Evolutionary conservation across 2,329 filamentous ascomycete genomes (phyloP).

Genomic region (Calonectria multiphialidica): DNA sequence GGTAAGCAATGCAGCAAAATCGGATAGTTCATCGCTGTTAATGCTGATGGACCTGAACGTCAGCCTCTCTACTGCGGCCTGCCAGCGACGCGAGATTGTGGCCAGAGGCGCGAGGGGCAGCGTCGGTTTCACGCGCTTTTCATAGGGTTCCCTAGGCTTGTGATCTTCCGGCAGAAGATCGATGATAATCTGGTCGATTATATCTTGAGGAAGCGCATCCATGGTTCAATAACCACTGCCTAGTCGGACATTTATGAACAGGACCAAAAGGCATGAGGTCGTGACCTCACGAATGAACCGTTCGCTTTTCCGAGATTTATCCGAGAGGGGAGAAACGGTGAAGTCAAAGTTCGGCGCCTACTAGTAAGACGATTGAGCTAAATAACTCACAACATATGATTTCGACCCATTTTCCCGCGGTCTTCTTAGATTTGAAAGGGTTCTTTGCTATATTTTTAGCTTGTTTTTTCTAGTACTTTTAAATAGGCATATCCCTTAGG

Average conservation of each 20-base stretch:
- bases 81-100: slow-evolving; percentile 4
- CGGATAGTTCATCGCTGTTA: slow-evolving; percentile 11
- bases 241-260: neutral
- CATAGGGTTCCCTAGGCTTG: neutral
- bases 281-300: no score
- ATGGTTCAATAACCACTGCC: neutral
- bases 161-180: neutral
- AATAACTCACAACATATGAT: no score
- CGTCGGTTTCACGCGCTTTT: neutral
- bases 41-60: slow-evolving; percentile 15
- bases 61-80: slow-evolving; percentile 13
- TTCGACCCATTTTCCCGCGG: no score
- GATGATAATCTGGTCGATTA: slow-evolving; percentile 11
- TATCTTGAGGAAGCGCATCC: slow-evolving; percentile 29
- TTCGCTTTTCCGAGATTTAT: no score
- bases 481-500: no score
- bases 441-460: neutral
- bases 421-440: no score
- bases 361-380: no score
- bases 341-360: no score
- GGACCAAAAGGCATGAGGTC: no score
- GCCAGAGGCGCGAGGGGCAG: slow-evolving; percentile 4
- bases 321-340: no score
- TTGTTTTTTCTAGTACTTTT: neutral
- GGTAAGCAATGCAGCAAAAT: slow-evolving; percentile 3